Base-by-base conservation (phyloP, 257 asterid species). In the Solanum arcanum region DNA sequence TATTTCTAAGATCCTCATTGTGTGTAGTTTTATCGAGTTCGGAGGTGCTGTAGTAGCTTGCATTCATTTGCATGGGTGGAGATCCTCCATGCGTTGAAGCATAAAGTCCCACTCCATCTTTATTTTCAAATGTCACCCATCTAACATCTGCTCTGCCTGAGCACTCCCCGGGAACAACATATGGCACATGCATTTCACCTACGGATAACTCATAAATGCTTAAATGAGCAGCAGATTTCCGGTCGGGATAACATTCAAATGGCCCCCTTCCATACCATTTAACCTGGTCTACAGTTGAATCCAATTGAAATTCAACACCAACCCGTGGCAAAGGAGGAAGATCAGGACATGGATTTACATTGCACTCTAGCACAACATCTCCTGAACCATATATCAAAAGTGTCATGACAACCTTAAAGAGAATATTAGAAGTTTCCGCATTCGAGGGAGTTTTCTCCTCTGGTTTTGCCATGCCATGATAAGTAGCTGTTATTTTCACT, bases 311-410 rank as follows among this genome's bases (percentile, higher is more conserved):
- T 80, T 94, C 95, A 39, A 97, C 90, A 86, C 99, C 99, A 6
- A 97, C 96, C 18, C 99, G 96, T 47, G 99, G 99, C 92, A 97
- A 89, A 89, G 99, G 98, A 80, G 99, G 99, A 91, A 95, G 92
- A 86, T 91, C 92, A 20, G 96, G 74, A 83, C 86, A 90, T 64
- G 99, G 99, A 82, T 91, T 92, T 35, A 96, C 94, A 35, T 89
- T 88, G 93, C 96, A 94, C 89, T 95, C 94, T 75, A 97, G 90
- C 41, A 97, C 75, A 86, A 95, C 94, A 86, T 97, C 98, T 78
- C 99, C 99, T 69, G 98, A 94, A 68, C 96, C 96, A 73, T 90
- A 90, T 86, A 95, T 92, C 11, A 93, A 90, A 92, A 95, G 96
- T 29, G 88, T 33, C 86, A 95, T 52, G 81, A 92, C 92, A 75